Conservation (phyloP, 2,329 filamentous ascomycete species). For the Talaromyces sp. region DNA sequence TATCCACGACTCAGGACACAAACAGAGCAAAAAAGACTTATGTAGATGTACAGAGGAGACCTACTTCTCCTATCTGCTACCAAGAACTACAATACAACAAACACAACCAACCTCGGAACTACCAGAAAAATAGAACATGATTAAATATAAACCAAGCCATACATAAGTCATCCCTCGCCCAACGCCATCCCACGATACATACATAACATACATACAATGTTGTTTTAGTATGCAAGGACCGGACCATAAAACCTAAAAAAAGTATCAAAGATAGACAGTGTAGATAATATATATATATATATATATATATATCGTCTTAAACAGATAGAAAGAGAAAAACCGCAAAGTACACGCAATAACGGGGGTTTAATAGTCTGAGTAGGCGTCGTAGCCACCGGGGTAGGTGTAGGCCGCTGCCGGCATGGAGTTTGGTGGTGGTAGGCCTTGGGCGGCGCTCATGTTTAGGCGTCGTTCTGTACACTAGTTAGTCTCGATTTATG, state of each 20-base stretch:
- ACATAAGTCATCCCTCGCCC: neutral
- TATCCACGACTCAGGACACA: too few relatives aligned
- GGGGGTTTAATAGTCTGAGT: constrained; percentile 37
- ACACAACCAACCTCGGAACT: too few relatives aligned
- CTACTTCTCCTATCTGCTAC: too few relatives aligned
- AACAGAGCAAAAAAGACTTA: too few relatives aligned
- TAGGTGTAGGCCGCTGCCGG: constrained; percentile 31
- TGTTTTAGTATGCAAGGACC: neutral
- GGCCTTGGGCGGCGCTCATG: constrained; percentile 27
- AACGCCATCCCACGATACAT: constrained; percentile 9
- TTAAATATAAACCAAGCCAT: neutral
- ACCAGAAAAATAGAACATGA: neutral
- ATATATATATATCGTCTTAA: neutral
- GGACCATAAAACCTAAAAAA: constrained; percentile 2
- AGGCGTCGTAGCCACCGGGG: constrained; percentile 34
- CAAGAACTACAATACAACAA: neutral
- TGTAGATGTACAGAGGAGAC: too few relatives aligned
- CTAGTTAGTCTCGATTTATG: neutral
- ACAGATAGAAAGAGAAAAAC: neutral
- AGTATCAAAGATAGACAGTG: neutral
- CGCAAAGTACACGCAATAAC: constrained; percentile 13
- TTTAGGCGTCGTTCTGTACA: constrained; percentile 40
- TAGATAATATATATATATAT: neutral
- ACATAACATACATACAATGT: constrained; percentile 8
- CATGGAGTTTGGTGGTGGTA: constrained; percentile 28